Base-by-base conservation (phyloP, 345 rosid genomes). In the Pseudoturritis turrita region DNA sequence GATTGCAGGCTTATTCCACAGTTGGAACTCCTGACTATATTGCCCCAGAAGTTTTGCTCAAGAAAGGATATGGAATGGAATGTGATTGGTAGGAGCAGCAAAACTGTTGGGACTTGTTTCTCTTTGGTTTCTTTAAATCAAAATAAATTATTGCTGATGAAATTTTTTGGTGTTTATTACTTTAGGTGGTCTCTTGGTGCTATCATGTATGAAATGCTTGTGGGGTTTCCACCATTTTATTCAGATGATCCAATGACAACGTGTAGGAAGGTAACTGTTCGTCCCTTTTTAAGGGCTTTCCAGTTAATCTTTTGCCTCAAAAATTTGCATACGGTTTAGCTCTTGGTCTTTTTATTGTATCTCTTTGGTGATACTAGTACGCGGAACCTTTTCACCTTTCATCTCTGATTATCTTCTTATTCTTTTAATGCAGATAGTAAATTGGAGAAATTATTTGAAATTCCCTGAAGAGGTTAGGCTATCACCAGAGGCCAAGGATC, bases 131-230 rank as follows among this genome's bases (percentile, higher is more conserved):
- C 41, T 53, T 33, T 37, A 37, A 36, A 13, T 12, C 6, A 13
- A 43, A 18, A 3, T 17, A 15, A 28, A 9, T 31, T 50, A 8
- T 23, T 55, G 56, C n/a, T 45, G 46, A 45, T 70, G 36, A 36
- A 36, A 13, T 26, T 45, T 72, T 62, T 29, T 64, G 37, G 45
- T 35, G 57, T 10, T 40, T 40, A 68, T 47, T 70, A 74, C 44
- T 72, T 25, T 79, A 94, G 98, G 98, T 94, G 97, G 99, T 94
- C 99, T 60, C 96, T 95, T 26, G 99, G 99, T 72, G 97, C 99
- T 49, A 95, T 95, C 65, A 95, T 95, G 99, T 95, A 91, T 81
- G 97, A 95, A 87, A 95, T 95, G 99, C 99, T 95, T 62, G 99
- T 95, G 56, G 99, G 99, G 41, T 95, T 82, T 82, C 97, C 99